Percentiles rank a stretch among this genome's conserved stretches.
phyloP scores from a whole-genome alignment of 225 moss, liverwort and hornwort genomes.

The Marchantia polymorpha region DNA sequence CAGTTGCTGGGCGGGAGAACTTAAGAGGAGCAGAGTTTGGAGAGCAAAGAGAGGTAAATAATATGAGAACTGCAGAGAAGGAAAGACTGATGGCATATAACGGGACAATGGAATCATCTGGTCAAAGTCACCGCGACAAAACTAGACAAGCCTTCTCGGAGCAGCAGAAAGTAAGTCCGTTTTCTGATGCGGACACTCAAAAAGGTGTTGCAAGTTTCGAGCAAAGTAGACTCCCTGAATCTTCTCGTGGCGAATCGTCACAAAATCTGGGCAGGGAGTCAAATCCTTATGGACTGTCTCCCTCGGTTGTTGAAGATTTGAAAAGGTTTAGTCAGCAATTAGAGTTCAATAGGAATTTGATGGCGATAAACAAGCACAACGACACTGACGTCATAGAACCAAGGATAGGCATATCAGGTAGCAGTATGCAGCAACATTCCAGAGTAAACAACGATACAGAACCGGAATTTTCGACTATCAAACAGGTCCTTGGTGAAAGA shows the following conservation, averaged over 20 bases:
- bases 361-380: background rate
- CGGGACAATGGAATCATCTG: background rate
- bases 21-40: background rate
- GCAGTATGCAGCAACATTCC: background rate
- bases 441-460: background rate
- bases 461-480: background rate
- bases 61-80: background rate
- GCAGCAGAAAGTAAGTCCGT: background rate
- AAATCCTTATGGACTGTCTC: background rate
- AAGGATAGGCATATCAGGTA: background rate
- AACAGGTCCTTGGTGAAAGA: background rate
- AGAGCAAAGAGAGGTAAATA: background rate
- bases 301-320: conserved; percentile 14
- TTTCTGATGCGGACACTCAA: background rate
- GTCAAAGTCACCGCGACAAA: background rate
- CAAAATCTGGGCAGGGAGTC: background rate
- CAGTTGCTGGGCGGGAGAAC: background rate
- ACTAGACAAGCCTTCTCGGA: background rate
- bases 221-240: background rate
- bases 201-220: background rate
- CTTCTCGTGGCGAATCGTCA: background rate
- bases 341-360: conserved; percentile 1
- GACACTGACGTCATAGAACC: background rate
- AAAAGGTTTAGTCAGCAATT: conserved; percentile 14
- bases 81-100: background rate